These are phyloP conservation scores for Microstegium vimineum DNA, from an alignment of 176 grass and related monocot genomes.

Conservation along the genomic window DNA sequence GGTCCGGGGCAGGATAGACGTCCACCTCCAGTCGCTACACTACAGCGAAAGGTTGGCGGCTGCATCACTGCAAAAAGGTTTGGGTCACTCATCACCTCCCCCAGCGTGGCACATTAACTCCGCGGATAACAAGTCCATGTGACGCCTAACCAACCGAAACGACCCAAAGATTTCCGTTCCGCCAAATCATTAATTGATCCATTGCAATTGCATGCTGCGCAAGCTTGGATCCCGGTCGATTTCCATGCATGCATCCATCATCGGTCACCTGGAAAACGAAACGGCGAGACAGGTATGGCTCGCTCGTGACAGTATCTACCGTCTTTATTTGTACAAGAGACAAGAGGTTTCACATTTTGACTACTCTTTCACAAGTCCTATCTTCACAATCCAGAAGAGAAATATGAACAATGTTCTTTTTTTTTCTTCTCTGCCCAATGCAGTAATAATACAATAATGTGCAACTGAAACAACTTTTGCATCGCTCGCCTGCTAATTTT, in stretches of 20 bases:
- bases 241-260: neutral
- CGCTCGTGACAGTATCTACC: neutral
- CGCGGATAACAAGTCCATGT: constrained; percentile 28
- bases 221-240: neutral
- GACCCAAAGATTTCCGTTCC: neutral
- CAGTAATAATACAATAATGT: neutral
- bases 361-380: neutral
- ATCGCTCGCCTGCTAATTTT: neutral
- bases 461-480: neutral
- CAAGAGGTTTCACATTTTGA: neutral
- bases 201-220: neutral
- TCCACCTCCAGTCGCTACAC: neutral
- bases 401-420: neutral
- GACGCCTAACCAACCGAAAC: constrained; percentile 26
- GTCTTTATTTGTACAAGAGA: neutral
- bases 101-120: constrained; percentile 49
- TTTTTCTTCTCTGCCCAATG: neutral
- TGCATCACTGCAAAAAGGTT: neutral
- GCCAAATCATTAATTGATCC: neutral
- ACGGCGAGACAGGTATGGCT: neutral
- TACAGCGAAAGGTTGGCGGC: constrained; percentile 12
- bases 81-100: constrained; percentile 27
- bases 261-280: neutral
- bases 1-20: constrained; percentile 9
- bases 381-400: neutral